Base-by-base conservation (phyloP, 2,329 filamentous ascomycete genomes). In the Hirsutella thompsonii region DNA sequence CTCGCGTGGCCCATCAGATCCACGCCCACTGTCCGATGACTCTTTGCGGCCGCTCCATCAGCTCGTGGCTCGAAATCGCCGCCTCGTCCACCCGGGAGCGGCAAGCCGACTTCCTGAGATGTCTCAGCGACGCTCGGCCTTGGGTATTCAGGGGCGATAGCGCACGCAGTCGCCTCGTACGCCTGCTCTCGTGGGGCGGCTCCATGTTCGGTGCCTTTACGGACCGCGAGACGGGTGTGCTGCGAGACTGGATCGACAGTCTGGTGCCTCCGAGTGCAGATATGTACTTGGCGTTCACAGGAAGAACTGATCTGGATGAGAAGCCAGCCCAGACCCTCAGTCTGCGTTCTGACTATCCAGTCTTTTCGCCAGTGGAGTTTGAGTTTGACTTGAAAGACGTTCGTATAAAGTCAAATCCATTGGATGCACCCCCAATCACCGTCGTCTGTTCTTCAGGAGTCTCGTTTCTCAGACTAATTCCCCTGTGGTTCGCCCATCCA, bases 151-250 rank as follows among this genome's bases (percentile, higher is more conserved):
- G 52, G 33, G 67, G 67, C 5, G 49, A 59, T 30, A 62, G 62
- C 40, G 38, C 47, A 1, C 57, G 58, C 28, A 70, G 67, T 42
- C 55, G 47, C 19, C 53, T 71, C 2, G 48, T 69, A 2, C 57
- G 54, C 33, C 65, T 66, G 48, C 47, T 70, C 8, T 52, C 46
- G 1, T 70, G 67, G 66, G 58, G 60, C 20, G 68, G 67, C 5
- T 60, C 56, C 35, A 71, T 71, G 67, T 72, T 68, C 46, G 68
- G 68, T 1, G 57, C 64, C 18, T 72, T 72, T 48, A 70, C 66
- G 1, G 48, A 62, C 14, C 51, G 49, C 10, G 68, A 72, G 46
- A 53, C 45, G 11, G 32, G 28, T 4, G 4, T 30, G 5, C 19
- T 48, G 6, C 23, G 38, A 9, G 36, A 36, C 16, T 48, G 46